phyloP scores from a whole-genome alignment of 2,329 filamentous ascomycete species.

The Fusarium lateritium region DNA sequence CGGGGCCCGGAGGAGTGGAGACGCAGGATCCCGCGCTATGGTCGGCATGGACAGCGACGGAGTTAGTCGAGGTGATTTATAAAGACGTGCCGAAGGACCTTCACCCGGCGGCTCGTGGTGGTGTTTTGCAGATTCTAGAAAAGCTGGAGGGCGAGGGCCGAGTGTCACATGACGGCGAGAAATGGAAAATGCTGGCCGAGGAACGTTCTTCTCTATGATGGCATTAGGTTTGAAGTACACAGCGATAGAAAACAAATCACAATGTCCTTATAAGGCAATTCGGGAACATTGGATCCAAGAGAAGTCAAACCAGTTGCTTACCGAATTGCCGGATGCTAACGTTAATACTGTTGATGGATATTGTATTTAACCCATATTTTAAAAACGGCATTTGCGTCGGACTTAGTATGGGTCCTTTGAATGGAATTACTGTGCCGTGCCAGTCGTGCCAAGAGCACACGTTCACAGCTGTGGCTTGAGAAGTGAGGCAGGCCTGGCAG shows the following conservation, averaged over 20 bases:
- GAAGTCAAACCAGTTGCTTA: background rate
- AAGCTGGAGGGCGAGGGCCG: constrained; percentile 85
- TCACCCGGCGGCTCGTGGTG: constrained; percentile 81
- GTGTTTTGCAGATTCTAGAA: constrained; percentile 81
- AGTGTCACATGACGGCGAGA: constrained; percentile 61
- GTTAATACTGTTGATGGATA: too few species aligned
- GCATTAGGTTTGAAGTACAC: background rate
- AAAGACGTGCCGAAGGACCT: constrained; percentile 81
- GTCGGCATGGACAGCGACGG: constrained; percentile 77
- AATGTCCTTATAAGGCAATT: background rate
- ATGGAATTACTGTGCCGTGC: constrained; percentile 16
- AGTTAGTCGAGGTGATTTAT: constrained; percentile 92
- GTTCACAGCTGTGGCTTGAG: constrained; percentile 1
- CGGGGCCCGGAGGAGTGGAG: constrained; percentile 52
- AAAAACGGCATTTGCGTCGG: constrained; percentile 2
- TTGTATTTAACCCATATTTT: background rate
- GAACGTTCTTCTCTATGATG: constrained; percentile 45
- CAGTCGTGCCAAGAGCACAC: constrained; percentile 20
- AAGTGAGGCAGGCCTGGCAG: background rate
- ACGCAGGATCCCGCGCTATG: constrained; percentile 42
- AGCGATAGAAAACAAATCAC: background rate
- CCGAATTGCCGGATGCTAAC: constrained; percentile 1
- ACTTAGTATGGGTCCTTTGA: background rate
- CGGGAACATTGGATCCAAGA: background rate
- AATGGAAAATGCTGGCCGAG: constrained; percentile 48